Percentiles rank a stretch among this genome's conserved stretches.
Evolutionary conservation across 441 rosid genomes (phyloP).

Genomic region (Brassica hybrid): DNA sequence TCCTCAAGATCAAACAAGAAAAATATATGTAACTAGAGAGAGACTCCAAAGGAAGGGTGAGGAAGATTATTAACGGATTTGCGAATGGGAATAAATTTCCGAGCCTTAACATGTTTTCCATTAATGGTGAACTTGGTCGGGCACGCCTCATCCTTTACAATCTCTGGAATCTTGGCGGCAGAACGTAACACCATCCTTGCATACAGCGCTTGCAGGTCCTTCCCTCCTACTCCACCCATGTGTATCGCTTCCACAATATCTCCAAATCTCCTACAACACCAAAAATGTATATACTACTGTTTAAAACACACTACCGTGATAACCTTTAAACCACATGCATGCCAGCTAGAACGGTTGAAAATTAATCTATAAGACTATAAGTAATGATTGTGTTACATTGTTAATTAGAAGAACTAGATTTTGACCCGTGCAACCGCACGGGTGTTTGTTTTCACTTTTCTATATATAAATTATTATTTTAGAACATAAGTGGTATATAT

Average conservation of each 20-base stretch:
- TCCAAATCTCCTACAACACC: constrained; percentile 61
- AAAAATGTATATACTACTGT: not conserved
- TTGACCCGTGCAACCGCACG: too few relatives aligned
- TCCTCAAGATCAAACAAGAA: constrained; percentile 15
- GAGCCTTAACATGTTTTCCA: constrained; percentile 82
- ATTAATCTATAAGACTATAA: not conserved
- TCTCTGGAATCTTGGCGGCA: constrained; percentile 28
- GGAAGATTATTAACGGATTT: constrained; percentile 27
- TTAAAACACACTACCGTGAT: not conserved
- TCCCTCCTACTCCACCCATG: constrained; percentile 57
- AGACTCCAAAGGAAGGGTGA: constrained; percentile 4
- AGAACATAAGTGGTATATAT: too few relatives aligned
- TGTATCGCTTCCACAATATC: constrained; percentile 50
- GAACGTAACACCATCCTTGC: constrained; percentile 61
- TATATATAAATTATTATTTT: too few relatives aligned
- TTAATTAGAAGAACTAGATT: not conserved
- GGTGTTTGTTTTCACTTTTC: too few relatives aligned
- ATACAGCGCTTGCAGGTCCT: constrained; percentile 52
- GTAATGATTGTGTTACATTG: not conserved
- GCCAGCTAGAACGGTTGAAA: not conserved
- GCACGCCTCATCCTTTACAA: constrained; percentile 35
- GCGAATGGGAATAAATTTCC: constrained; percentile 55
- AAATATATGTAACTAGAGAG: constrained; percentile 21
- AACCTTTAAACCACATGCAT: not conserved
- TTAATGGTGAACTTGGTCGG: constrained; percentile 66